Conservation (phyloP, 176 grass and related monocot genomes). For the Cenchrus fungigraminus region DNA sequence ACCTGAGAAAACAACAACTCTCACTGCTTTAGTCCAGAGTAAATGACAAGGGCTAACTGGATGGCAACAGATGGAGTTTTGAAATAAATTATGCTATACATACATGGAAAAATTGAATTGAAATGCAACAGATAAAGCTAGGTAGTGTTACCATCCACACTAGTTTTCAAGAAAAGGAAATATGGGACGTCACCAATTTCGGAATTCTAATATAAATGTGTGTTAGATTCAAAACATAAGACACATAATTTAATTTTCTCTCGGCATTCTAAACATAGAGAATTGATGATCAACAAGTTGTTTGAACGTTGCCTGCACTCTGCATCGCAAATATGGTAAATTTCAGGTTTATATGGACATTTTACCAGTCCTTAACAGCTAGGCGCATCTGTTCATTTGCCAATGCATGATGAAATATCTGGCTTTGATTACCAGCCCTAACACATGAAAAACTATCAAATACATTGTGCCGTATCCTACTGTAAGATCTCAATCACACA, state of each 20-base stretch:
- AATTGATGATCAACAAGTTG: no score
- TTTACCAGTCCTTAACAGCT: no score
- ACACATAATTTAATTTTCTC: no score
- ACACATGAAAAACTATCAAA: not conserved
- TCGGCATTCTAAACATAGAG: no score
- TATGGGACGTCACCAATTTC: not conserved
- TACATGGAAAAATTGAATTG: not conserved
- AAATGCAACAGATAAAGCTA: not conserved
- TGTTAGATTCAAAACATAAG: not conserved
- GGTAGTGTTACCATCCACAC: not conserved
- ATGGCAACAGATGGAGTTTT: not conserved
- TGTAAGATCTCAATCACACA: not conserved
- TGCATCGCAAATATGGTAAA: not conserved
- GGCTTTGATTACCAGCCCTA: not conserved
- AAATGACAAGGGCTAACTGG: not conserved
- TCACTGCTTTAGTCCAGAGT: no score
- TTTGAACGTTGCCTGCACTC: not conserved
- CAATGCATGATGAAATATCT: not conserved
- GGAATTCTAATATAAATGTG: not conserved
- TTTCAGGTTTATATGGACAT: not conserved
- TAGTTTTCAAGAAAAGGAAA: not conserved
- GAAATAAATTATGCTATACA: not conserved
- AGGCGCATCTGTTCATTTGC: no score
- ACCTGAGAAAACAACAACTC: not conserved
- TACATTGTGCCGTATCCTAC: not conserved